phyloP scores from a whole-genome alignment of 2,329 filamentous ascomycete species.

The Neocatenulostroma microsporum region DNA sequence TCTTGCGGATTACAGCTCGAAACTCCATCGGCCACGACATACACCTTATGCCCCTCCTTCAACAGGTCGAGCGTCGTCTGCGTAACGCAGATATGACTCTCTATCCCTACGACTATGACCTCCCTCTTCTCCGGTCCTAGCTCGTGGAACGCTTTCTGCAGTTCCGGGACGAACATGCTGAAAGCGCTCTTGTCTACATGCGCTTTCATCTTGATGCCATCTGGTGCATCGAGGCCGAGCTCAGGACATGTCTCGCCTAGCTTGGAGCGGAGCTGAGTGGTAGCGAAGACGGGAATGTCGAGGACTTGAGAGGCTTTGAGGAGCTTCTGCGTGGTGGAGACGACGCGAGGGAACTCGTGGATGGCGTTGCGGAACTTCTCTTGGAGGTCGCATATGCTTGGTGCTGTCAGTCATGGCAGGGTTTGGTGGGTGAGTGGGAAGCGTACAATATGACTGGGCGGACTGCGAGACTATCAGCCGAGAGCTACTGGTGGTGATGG shows the following conservation, averaged over 20 bases:
- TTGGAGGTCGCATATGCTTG: conserved; percentile 86
- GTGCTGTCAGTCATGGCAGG: conserved; percentile 7
- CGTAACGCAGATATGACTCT: conserved; percentile 88
- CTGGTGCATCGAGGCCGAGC: conserved; percentile 47
- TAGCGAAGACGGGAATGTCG: conserved; percentile 71
- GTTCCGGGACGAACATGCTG: conserved; percentile 71
- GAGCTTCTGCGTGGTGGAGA: conserved; percentile 46
- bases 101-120: conserved; percentile 80
- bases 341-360: conserved; percentile 71
- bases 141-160: conserved; percentile 42
- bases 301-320: conserved; percentile 46
- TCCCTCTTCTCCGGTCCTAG: conserved; percentile 42
- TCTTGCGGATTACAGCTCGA: conserved; percentile 80
- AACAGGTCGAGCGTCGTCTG: conserved; percentile 65
- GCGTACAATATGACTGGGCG: conserved; percentile 17
- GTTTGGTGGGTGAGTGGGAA: neutral
- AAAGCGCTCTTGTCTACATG: conserved; percentile 82
- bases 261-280: conserved; percentile 72
- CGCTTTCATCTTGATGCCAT: conserved; percentile 46
- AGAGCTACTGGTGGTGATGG: neutral
- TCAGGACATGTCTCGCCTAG: conserved; percentile 74
- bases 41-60: conserved; percentile 46
- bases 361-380: conserved; percentile 84
- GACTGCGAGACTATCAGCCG: conserved; percentile 4
- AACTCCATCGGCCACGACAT: conserved; percentile 81